Evolutionary conservation across 768 basidiomycete species (phyloP).

Genomic region (Coprinellus micaceus): DNA sequence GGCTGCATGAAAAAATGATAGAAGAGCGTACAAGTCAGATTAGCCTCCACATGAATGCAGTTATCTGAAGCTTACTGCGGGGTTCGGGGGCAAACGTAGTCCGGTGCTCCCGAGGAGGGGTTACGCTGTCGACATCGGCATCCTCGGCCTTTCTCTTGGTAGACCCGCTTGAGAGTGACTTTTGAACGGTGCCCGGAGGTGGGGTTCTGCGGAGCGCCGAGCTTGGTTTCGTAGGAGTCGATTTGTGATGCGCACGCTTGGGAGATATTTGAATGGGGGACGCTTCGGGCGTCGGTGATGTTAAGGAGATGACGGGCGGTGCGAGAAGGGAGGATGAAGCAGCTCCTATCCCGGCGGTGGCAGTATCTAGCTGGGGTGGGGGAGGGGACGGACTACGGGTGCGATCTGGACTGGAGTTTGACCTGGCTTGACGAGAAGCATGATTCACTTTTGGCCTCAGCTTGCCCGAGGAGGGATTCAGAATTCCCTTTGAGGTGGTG

Average conservation of each 20-base stretch:
- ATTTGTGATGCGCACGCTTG: slow-evolving; percentile 26
- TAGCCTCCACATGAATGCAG: not conserved
- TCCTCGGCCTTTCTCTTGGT: slow-evolving; percentile 77
- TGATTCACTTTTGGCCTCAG: slow-evolving; percentile 5
- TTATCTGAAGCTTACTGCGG: slow-evolving; percentile 45
- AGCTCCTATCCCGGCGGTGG: slow-evolving; percentile 15
- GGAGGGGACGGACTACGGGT: slow-evolving; percentile 12
- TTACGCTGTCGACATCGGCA: slow-evolving; percentile 48
- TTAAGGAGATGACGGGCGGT: slow-evolving; percentile 37
- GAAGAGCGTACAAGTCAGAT: slow-evolving; percentile 17
- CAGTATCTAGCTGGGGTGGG: slow-evolving; percentile 25
- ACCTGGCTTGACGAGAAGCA: slow-evolving; percentile 3
- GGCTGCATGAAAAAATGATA: slow-evolving; percentile 32
- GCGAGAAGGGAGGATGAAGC: slow-evolving; percentile 29
- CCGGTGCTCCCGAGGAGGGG: slow-evolving; percentile 61
- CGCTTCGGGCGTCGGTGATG: slow-evolving; percentile 37
- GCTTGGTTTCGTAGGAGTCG: slow-evolving; percentile 25
- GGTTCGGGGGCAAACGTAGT: slow-evolving; percentile 65
- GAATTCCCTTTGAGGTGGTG: not conserved
- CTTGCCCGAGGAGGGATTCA: slow-evolving; percentile 5
- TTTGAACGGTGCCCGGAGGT: slow-evolving; percentile 29
- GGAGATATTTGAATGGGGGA: slow-evolving; percentile 36
- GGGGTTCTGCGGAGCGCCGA: slow-evolving; percentile 26
- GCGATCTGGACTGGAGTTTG: slow-evolving; percentile 3
- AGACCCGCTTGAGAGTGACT: slow-evolving; percentile 31